phyloP scores from a whole-genome alignment of 108 stramenopile species.

The Skeletonema tropicum region DNA sequence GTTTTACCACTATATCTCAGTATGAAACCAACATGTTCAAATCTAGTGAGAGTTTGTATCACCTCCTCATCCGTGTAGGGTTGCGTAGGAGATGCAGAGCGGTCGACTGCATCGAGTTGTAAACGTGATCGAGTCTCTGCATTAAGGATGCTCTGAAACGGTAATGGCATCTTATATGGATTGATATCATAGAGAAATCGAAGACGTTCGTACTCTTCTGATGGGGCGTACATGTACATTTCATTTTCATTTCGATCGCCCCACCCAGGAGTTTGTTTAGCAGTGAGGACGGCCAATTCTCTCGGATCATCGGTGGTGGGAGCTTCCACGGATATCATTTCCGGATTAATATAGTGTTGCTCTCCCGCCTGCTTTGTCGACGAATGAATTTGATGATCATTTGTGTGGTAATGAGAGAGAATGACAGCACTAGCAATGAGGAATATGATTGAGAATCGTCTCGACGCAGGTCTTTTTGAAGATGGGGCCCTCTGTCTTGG shows the following conservation, averaged over 20 bases:
- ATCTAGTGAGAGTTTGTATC: neutral
- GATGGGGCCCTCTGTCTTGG: no score
- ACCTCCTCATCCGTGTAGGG: neutral
- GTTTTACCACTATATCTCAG: slow-evolving; percentile 3
- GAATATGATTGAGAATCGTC: neutral
- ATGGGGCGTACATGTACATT: neutral
- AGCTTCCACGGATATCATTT: neutral
- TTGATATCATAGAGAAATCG: slow-evolving; percentile 1
- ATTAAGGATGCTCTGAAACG: slow-evolving; percentile 1
- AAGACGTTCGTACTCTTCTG: neutral
- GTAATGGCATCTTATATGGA: neutral
- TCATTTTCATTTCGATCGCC: neutral
- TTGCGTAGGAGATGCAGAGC: neutral
- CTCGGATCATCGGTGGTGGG: neutral
- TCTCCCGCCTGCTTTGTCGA: neutral
- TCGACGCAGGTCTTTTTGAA: no score
- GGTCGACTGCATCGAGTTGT: neutral
- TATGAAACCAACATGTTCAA: slow-evolving; percentile 2
- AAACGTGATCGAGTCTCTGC: neutral
- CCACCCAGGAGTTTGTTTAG: slow-evolving; percentile 12
- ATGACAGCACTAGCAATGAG: neutral
- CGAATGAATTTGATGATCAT: neutral
- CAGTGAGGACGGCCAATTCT: neutral
- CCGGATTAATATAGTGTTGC: neutral
- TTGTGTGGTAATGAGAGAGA: neutral